Evolutionary conservation across 768 basidiomycete species (phyloP), one percentile per base, ranked within the genome.

Genomic region (Tricholoma hemisulphureum): DNA sequence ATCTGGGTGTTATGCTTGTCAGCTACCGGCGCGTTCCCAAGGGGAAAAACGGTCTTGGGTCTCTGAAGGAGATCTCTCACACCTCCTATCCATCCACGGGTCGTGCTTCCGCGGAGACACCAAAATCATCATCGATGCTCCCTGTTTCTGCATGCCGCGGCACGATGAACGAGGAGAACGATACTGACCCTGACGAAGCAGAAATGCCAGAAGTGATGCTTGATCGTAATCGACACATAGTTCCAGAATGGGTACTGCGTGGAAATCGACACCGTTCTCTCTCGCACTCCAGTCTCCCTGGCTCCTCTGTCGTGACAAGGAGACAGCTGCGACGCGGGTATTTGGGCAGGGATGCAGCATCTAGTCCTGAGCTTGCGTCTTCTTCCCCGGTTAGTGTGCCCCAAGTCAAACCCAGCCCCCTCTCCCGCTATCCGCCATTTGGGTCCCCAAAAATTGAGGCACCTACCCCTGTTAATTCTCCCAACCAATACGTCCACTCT

Each of bases 1-100:
- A 99, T 72, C 80, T 99, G 14, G 97, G 97, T 21, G 97, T 99
- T 55, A 97, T 99, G 94, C 83, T 98, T 39, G 96, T 99, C 65
- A 96, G 89, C 53, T 98, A 98, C 69, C 86, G 97, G 23, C 84
- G 89, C 13, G 90, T 93, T 37, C 75, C 81, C 13, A 86, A 80
- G 65, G 65, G 71, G 11, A 65, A 70, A 16, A 62, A 67, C 34
- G 64, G 63, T 23, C 32, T 61, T 59, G 26, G 56, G 56, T 70
- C 35, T 45, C 62, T 58, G 16, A 57, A 57, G 26, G 60, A 64
- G 61, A 50, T 54, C 16, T 51, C 69, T 9, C 61, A 72, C 69
- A 43, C 69, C 65, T 48, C 67, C 64, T 55, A 70, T 65, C 50
- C 68, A 58, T 41, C 62, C 11, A 50, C 56, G 14, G 58, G 56